These are phyloP conservation scores for Trametes hirsuta DNA, from an alignment of 1,284 basidiomycete species.

Conservation along the genomic window DNA sequence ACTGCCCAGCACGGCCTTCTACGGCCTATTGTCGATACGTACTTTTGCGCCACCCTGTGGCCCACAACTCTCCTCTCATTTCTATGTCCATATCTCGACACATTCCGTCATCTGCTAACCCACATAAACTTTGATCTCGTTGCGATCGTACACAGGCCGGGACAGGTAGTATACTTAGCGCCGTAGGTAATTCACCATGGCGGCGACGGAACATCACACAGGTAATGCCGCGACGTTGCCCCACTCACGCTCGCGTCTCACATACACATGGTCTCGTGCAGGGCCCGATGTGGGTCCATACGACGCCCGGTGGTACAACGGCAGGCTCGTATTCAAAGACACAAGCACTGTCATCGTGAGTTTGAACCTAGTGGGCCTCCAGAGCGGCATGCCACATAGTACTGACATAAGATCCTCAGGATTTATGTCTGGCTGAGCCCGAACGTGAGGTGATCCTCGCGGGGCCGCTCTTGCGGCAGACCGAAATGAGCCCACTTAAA, in stretches of 20 bases:
- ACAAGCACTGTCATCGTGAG: conserved; percentile 10
- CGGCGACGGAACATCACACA: no score
- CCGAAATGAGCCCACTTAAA: conserved; percentile 45
- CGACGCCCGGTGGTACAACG: conserved; percentile 17
- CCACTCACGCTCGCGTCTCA: no score
- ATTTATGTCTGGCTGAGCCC: conserved; percentile 16
- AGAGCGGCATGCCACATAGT: not conserved
- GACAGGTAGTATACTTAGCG: not conserved
- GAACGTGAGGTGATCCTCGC: conserved; percentile 20
- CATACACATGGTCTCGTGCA: not conserved
- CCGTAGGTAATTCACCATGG: not conserved
- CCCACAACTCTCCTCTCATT: not conserved
- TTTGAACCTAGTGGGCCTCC: not conserved
- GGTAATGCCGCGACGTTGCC: no score
- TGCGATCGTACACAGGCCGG: not conserved
- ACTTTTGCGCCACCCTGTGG: not conserved
- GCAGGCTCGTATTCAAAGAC: conserved; percentile 16
- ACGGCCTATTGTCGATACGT: not conserved
- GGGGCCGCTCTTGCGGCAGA: conserved; percentile 18
- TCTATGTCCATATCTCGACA: no score
- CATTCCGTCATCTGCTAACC: not conserved
- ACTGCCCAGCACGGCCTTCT: not conserved
- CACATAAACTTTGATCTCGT: not conserved
- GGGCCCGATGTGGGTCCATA: not conserved
- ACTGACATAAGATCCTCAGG: not conserved